Base-by-base conservation (phyloP, 768 basidiomycete genomes). In the Stropharia rugosoannulata region DNA sequence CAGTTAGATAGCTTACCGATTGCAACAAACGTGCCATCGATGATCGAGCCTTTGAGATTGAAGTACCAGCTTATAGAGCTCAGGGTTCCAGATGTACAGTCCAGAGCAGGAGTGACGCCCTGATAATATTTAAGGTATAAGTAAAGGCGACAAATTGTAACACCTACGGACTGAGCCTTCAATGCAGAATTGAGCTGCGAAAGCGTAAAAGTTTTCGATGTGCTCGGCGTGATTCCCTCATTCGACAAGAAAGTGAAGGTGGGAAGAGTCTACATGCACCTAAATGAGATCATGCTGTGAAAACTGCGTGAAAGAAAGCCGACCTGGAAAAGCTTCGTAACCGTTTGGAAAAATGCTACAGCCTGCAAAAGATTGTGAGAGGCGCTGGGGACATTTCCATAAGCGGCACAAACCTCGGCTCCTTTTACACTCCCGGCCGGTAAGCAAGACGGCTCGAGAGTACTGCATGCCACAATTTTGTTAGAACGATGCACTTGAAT, bases 221-320 rank as follows among this genome's bases (percentile, higher is more conserved):
- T 70, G n/a, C 79, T 80, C 11, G 93, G 93, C 3, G 80, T 82
- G 61, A 94, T 93, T 22, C 90, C 90, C n/a, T 79, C 85, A 18
- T 79, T 71, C 12, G 75, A 71, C 39, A 94, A 84, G 82, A 82
- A 91, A 13, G 80, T 75, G 68, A 84, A 91, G 2, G 92, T 92
- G 0, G 90, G 87, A 22, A 93, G 81, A 8, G 78, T 76, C 81
- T 75, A 39, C 8, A 18, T 6, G 8, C 36, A 11, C 66, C 1
- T 63, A 27, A 49, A 42, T 42, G 36, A 18, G 42, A 41, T 38
- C 47, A 29, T 38, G 15, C 47, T 43, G 46, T 56, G 42, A 2
- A 13, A 29, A 29, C 19, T 49, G 7, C 12, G 8, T 11, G 49
- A 49, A 49, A 15, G 6, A 19, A 12, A 52, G 3, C 58, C 68